Evolutionary conservation across 345 rosid species (phyloP).

Genomic region (Gossypium ekmanianum): DNA sequence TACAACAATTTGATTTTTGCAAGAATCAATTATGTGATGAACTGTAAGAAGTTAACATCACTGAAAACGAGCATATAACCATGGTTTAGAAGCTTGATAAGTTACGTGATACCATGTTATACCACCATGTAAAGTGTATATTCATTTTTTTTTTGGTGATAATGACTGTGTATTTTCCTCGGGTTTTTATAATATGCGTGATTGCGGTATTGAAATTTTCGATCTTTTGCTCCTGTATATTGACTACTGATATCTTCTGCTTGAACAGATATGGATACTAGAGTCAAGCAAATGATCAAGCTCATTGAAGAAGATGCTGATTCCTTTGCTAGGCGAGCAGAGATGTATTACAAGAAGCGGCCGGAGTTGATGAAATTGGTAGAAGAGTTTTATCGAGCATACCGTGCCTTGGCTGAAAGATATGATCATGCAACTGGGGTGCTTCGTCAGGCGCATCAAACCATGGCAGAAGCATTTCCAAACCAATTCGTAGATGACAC

Average conservation of each 20-base stretch:
- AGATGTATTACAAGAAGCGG: slow-evolving; percentile 94
- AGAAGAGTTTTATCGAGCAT: slow-evolving; percentile 96
- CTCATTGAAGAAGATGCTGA: slow-evolving; percentile 98
- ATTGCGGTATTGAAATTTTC: not conserved
- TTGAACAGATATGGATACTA: slow-evolving; percentile 85
- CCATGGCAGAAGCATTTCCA: slow-evolving; percentile 94
- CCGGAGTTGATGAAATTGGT: slow-evolving; percentile 98
- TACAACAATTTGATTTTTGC: not conserved
- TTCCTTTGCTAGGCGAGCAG: slow-evolving; percentile 97
- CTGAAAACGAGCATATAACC: not conserved
- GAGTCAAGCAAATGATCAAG: slow-evolving; percentile 94
- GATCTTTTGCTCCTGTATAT: not conserved
- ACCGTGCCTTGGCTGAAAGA: slow-evolving; percentile 97
- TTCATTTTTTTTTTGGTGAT: not conserved
- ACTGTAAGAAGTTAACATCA: not conserved
- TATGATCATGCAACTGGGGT: slow-evolving; percentile 94
- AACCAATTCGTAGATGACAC: slow-evolving; percentile 79
- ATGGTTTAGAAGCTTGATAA: not conserved
- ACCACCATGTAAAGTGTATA: too few relatives aligned
- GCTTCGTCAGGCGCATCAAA: slow-evolving; percentile 81
- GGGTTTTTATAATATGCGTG: not conserved
- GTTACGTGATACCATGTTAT: too few relatives aligned
- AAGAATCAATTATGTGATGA: not conserved
- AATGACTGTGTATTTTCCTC: not conserved
- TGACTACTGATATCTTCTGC: slow-evolving; percentile 14